Evolutionary conservation across 345 rosid species (phyloP).

Genomic region (Aquilaria malaccensis): DNA sequence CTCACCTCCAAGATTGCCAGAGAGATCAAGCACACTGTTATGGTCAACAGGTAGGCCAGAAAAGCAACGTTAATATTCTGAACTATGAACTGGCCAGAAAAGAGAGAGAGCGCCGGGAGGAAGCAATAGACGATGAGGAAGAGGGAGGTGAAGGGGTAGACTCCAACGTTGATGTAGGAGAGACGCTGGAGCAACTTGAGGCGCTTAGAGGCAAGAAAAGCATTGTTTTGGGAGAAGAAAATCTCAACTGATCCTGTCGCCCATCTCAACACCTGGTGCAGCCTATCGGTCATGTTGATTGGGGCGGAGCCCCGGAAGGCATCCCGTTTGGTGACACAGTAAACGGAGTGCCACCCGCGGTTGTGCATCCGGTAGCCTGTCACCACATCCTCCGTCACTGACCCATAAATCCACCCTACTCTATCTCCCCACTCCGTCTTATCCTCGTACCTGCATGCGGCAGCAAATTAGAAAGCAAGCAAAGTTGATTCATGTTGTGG

Average conservation of each 20-base stretch:
- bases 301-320: conserved; percentile 86
- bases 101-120: conserved; percentile 82
- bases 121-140: conserved; percentile 79
- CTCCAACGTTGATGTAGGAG: conserved; percentile 68
- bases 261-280: conserved; percentile 90
- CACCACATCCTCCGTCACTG: conserved; percentile 89
- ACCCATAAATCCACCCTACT: conserved; percentile 90
- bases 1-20: conserved; percentile 71
- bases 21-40: conserved; percentile 49
- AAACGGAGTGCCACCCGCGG: conserved; percentile 87
- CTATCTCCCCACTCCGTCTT: conserved; percentile 93
- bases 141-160: conserved; percentile 83
- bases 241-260: conserved; percentile 90
- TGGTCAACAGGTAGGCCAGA: conserved; percentile 47
- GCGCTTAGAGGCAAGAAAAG: conserved; percentile 43
- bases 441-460: conserved; percentile 73
- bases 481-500: too few relatives aligned
- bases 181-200: conserved; percentile 75
- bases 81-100: conserved; percentile 77
- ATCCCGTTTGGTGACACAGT: conserved; percentile 73
- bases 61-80: conserved; percentile 45
- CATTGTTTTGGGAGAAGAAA: conserved; percentile 86
- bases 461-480: too few relatives aligned
- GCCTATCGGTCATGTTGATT: conserved; percentile 78
- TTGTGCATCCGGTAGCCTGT: conserved; percentile 93